Conservation (phyloP, 371 early-diverging fungal species). For the Mortierella sp. region DNA sequence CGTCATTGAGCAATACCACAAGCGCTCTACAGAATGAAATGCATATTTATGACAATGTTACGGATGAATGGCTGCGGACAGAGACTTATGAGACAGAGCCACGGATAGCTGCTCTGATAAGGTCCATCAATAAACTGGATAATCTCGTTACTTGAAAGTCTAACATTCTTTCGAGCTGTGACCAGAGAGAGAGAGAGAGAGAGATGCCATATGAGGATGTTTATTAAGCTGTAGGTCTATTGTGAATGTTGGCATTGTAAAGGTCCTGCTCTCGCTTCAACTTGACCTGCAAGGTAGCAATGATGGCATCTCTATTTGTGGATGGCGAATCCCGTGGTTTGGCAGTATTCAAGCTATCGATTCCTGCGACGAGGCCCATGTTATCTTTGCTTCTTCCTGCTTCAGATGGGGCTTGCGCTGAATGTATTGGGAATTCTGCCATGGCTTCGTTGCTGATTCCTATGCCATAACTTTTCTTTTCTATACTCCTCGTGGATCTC, state of each 20-base stretch:
- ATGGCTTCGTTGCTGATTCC: neutral
- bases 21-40: neutral
- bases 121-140: constrained; percentile 20
- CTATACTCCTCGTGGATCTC: neutral
- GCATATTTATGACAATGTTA: neutral
- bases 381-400: no score
- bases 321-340: neutral
- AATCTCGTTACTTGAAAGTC: neutral
- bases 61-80: neutral
- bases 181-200: no score
- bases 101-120: constrained; percentile 14
- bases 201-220: neutral
- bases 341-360: no score
- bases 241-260: constrained; percentile 10
- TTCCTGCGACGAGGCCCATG: no score
- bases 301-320: neutral
- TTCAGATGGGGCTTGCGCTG: no score
- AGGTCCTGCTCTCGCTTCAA: constrained; percentile 29
- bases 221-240: neutral
- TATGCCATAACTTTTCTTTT: neutral
- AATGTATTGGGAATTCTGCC: neutral
- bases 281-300: constrained; percentile 16
- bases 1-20: neutral
- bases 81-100: constrained; percentile 12
- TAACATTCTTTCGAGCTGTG: no score